Conservation (phyloP, 1,284 basidiomycete genomes). For the Garcileccinum viscosum region DNA sequence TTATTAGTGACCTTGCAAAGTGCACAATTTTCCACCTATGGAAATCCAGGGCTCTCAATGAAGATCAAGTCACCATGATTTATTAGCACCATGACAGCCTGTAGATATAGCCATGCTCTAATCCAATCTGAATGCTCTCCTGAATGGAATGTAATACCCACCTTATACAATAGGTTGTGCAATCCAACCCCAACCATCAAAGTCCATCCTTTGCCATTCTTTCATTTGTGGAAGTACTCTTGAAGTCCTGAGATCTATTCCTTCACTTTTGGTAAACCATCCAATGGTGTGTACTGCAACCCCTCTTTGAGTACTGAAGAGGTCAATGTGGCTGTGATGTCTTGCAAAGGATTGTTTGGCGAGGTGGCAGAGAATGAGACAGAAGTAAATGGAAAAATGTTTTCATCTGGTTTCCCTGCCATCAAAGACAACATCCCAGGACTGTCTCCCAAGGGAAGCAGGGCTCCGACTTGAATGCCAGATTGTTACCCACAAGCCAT, state of each 20-base stretch:
- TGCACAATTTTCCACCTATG: not conserved
- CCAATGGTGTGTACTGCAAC: not conserved
- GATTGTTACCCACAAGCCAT: not conserved
- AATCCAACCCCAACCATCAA: conserved; percentile 5
- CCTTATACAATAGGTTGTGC: conserved; percentile 5
- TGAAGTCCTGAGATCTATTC: conserved; percentile 7
- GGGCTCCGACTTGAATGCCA: not conserved
- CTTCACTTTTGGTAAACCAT: not conserved
- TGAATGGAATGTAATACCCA: not conserved
- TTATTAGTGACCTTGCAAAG: not conserved
- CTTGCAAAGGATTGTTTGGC: conserved; percentile 1
- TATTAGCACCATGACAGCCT: conserved; percentile 7
- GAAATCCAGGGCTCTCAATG: conserved; percentile 3
- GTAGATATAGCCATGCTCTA: not conserved
- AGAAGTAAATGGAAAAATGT: conserved; percentile 5
- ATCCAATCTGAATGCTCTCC: not conserved
- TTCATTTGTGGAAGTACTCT: conserved; percentile 4
- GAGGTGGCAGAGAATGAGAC: conserved; percentile 11
- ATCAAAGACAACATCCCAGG: conserved; percentile 4
- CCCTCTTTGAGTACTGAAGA: conserved; percentile 3
- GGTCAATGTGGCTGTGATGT: not conserved
- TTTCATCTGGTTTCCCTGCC: conserved; percentile 8
- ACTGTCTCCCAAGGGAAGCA: conserved; percentile 6
- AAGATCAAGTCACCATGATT: not conserved
- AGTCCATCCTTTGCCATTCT: conserved; percentile 3